Percentiles rank a stretch among this genome's conserved stretches.
These are phyloP conservation scores for Torrubiellomyces zombiae DNA, from an alignment of 2,329 filamentous ascomycete genomes.

Conservation along the genomic window DNA sequence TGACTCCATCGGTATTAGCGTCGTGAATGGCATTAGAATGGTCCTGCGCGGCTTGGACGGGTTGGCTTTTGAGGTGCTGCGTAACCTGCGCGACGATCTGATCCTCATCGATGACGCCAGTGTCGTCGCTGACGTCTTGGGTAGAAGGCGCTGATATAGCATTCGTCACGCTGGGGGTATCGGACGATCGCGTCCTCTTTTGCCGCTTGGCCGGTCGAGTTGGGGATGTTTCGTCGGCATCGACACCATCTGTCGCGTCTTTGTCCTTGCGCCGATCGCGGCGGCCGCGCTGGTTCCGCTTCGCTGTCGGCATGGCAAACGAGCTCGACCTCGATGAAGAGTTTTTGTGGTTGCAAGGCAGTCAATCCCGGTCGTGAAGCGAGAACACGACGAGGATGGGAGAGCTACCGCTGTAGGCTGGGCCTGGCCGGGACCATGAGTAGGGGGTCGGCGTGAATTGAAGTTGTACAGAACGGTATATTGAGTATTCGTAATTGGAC, in stretches of 20 bases:
- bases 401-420: no score
- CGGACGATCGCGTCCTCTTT: slow-evolving; percentile 29
- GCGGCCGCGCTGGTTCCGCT: slow-evolving; percentile 19
- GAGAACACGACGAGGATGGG: no score
- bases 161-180: slow-evolving; percentile 4
- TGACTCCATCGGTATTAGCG: slow-evolving; percentile 42
- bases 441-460: no score
- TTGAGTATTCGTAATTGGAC: no score
- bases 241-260: slow-evolving; percentile 15
- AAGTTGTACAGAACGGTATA: no score
- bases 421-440: no score
- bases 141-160: slow-evolving; percentile 5
- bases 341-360: neutral
- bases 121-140: slow-evolving; percentile 19
- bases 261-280: slow-evolving; percentile 22
- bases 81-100: slow-evolving; percentile 38
- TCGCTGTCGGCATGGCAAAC: slow-evolving; percentile 19
- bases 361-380: no score
- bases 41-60: slow-evolving; percentile 43
- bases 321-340: slow-evolving; percentile 1
- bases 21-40: slow-evolving; percentile 49
- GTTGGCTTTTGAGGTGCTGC: slow-evolving; percentile 30
- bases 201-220: slow-evolving; percentile 47
- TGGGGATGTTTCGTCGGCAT: slow-evolving; percentile 38
- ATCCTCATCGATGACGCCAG: slow-evolving; percentile 33